Conservation (phyloP, 345 rosid genomes). For the Syzygium aqueum region DNA sequence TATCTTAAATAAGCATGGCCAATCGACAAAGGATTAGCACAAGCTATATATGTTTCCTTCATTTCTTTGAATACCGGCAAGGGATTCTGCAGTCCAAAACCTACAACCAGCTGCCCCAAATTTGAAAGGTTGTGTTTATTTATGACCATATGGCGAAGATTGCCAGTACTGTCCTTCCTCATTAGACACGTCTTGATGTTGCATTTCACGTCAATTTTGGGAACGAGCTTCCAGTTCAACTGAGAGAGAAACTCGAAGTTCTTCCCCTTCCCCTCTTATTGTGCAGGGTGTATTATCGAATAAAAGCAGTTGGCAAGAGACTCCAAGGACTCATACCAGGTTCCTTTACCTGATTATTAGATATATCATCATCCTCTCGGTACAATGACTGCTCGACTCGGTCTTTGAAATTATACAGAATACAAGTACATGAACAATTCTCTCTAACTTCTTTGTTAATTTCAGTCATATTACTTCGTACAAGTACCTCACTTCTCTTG, state of each 20-base stretch:
- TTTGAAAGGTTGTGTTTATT: background rate
- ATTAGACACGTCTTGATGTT: background rate
- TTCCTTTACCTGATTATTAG: constrained; percentile 12
- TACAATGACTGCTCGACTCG: constrained; percentile 28
- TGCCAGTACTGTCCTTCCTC: background rate
- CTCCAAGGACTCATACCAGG: background rate
- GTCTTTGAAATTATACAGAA: constrained; percentile 26
- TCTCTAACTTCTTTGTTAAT: background rate
- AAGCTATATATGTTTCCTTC: constrained; percentile 9
- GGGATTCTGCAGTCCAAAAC: constrained; percentile 12
- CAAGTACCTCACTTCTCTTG: background rate
- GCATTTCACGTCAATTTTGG: background rate
- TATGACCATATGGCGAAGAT: background rate
- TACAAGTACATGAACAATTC: constrained; percentile 17
- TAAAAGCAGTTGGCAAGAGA: background rate
- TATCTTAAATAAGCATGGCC: constrained; percentile 1
- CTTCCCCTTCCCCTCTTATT: background rate
- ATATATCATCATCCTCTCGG: constrained; percentile 10
- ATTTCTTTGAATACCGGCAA: constrained; percentile 22
- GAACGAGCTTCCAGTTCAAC: background rate
- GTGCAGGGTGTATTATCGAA: background rate
- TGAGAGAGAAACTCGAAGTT: background rate
- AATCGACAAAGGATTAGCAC: background rate
- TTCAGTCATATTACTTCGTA: background rate
- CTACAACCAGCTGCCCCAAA: background rate